Evolutionary conservation across 2,329 filamentous ascomycete genomes (phyloP), one percentile per base, ranked within the genome.

Genomic region (Diaporthe aspalathi): DNA sequence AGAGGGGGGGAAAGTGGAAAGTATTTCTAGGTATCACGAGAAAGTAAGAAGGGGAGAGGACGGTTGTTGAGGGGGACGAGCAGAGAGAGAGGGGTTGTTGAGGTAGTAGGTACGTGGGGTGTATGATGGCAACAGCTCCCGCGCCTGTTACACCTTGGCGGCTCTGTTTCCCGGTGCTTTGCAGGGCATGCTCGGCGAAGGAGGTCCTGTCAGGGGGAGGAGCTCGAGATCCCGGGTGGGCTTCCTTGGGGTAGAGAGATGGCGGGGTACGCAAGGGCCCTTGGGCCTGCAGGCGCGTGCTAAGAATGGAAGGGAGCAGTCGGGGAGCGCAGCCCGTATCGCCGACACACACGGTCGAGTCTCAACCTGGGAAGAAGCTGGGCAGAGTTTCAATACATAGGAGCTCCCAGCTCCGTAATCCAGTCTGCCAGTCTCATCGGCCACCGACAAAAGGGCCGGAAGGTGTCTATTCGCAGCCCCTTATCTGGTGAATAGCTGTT

Each of bases 61-160:
- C 63, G 68, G 63, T 68, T 40, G 56, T 56, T 40, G 45, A 57
- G 69, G 29, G n/a, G n/a, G n/a, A n/a, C n/a, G n/a, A n/a, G n/a
- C n/a, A n/a, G n/a, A n/a, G n/a, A n/a, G n/a, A n/a, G n/a, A n/a
- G n/a, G n/a, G n/a, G n/a, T n/a, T n/a, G n/a, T n/a, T n/a, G n/a
- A n/a, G n/a, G n/a, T n/a, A n/a, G 32, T 32, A 32, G 32, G 32
- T 32, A 32, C n/a, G n/a, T n/a, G 32, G 32, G 35, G 35, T 38
- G 5, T 67, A 56, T 40, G 62, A 57, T 60, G 67, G 67, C 17
- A 68, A 54, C 43, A 68, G 67, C 43, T 57, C 62, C 45, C 47
- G 50, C 40, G 50, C 54, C 67, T 71, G 68, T 71, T 71, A 68
- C 71, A 65, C 56, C 62, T 71, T 68, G 70, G 68, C 71, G 70